These are phyloP conservation scores for Sporothrix brasiliensis DNA, from an alignment of 2,329 filamentous ascomycete genomes.

Conservation along the genomic window DNA sequence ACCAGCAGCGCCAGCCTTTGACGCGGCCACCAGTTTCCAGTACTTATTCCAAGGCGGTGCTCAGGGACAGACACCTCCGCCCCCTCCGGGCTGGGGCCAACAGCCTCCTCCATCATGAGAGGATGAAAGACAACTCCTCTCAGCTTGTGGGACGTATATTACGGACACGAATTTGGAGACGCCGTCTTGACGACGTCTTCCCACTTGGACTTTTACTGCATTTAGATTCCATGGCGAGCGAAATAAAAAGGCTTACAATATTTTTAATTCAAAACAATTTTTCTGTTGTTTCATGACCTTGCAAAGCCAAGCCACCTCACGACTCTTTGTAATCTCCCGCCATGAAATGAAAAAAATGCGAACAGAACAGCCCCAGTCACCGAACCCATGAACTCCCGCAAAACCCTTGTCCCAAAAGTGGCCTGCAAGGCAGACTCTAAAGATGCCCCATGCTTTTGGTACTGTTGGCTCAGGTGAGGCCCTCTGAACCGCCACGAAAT, in stretches of 20 bases:
- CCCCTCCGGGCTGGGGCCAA: conserved; percentile 30
- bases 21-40: conserved; percentile 29
- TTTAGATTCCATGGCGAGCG: neutral
- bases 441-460: neutral
- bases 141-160: neutral
- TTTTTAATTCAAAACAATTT: no score
- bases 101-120: conserved; percentile 27
- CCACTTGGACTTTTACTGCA: neutral
- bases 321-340: neutral
- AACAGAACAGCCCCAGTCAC: neutral
- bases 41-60: conserved; percentile 29
- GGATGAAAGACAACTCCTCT: neutral
- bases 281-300: conserved; percentile 1
- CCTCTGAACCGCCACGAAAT: neutral
- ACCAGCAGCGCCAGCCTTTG: conserved; percentile 15
- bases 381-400: conserved; percentile 10
- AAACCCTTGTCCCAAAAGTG: neutral
- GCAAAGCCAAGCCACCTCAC: neutral
- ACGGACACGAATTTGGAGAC: neutral
- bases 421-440: conserved; percentile 12
- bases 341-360: conserved; percentile 15
- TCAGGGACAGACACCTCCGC: conserved; percentile 26
- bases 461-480: neutral
- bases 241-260: conserved; percentile 6
- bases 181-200: neutral